These are phyloP conservation scores for Babesia bovis DNA, from an alignment of 169 alveolate genomes.

Conservation along the genomic window DNA sequence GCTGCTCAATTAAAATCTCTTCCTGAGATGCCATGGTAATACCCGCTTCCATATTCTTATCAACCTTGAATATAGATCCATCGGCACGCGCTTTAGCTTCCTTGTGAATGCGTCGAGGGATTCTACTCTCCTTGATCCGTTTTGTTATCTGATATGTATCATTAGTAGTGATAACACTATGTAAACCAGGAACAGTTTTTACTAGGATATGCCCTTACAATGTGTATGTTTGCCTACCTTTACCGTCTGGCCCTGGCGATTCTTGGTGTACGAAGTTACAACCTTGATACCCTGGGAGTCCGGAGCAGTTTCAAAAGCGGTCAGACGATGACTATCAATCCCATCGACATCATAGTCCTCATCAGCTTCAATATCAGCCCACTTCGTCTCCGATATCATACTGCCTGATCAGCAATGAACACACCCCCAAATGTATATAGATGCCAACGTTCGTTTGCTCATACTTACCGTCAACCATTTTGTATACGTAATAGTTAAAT, in stretches of 20 bases:
- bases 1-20: constrained; percentile 70
- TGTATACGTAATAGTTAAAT: background rate
- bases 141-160: constrained; percentile 69
- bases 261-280: constrained; percentile 74
- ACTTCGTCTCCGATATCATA: constrained; percentile 66
- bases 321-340: constrained; percentile 31
- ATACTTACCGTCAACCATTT: constrained; percentile 23
- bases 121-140: constrained; percentile 70
- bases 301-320: constrained; percentile 66
- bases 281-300: constrained; percentile 77
- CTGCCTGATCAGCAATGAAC: constrained; percentile 13
- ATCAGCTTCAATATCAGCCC: constrained; percentile 82
- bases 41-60: constrained; percentile 50
- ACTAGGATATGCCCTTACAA: background rate
- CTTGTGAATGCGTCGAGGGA: constrained; percentile 65
- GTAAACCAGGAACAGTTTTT: no score
- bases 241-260: constrained; percentile 78
- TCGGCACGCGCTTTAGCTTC: constrained; percentile 69
- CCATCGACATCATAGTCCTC: constrained; percentile 75
- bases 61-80: constrained; percentile 67
- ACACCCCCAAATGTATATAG: no score
- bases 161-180: no score
- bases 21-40: constrained; percentile 62
- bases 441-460: background rate
- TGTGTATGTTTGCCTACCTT: constrained; percentile 56